These are phyloP conservation scores for Rhizomucor miehei DNA, from an alignment of 371 early-diverging fungal genomes.

Conservation along the genomic window DNA sequence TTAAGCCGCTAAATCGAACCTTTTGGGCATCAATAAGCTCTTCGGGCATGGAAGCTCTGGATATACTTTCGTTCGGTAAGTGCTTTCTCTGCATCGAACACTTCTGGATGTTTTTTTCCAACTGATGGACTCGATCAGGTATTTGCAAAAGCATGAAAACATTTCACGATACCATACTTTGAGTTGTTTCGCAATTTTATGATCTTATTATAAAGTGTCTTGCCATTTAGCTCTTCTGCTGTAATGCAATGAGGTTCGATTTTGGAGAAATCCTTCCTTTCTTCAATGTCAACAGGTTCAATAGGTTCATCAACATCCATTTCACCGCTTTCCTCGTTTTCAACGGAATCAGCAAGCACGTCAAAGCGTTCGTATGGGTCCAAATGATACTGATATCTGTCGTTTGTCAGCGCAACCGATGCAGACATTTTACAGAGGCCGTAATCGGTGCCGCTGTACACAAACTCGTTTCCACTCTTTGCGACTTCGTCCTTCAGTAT, in stretches of 20 bases:
- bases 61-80: not conserved
- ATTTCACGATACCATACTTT: not conserved
- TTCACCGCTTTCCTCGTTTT: not conserved
- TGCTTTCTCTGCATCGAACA: not conserved
- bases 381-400: not conserved
- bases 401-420: not conserved
- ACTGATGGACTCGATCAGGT: not conserved
- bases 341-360: not conserved
- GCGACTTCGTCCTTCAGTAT: not conserved
- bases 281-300: too few relatives aligned
- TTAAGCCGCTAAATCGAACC: too few relatives aligned
- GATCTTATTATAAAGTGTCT: not conserved
- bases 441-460: not conserved
- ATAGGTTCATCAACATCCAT: not conserved
- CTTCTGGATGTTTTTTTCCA: not conserved
- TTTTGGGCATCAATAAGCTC: too few relatives aligned
- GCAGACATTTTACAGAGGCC: not conserved
- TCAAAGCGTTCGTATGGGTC: not conserved
- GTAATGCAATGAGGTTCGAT: not conserved
- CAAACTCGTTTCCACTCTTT: not conserved
- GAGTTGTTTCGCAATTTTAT: too few relatives aligned
- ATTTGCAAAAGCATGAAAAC: not conserved
- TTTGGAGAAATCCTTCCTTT: not conserved
- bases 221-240: not conserved
- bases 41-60: not conserved